A percentile compares a stretch with the other conserved stretches of the same genome.
Conservation (phyloP, 2,329 filamentous ascomycete species). For the Onygenales sp. region DNA sequence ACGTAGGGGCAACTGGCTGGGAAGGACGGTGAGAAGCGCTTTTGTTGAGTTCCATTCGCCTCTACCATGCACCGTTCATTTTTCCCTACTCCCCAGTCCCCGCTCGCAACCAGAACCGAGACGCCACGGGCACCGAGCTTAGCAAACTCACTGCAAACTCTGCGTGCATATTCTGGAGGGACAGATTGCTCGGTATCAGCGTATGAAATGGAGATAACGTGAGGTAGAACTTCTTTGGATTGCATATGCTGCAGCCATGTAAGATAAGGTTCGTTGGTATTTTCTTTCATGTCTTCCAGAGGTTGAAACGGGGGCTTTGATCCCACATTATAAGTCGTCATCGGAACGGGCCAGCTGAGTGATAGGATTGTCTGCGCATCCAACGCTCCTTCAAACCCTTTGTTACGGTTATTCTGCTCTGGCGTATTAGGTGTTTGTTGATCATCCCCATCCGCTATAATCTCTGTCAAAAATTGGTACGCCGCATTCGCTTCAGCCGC, state of each 20-base stretch:
- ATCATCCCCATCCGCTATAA: neutral
- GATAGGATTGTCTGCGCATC: neutral
- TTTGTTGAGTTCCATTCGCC: conserved; percentile 37
- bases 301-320: neutral
- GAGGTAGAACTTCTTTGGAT: conserved; percentile 46
- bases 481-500: neutral
- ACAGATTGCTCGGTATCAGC: conserved; percentile 58
- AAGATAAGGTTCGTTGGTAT: conserved; percentile 55
- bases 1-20: conserved; percentile 53
- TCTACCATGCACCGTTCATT: conserved; percentile 39
- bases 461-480: neutral
- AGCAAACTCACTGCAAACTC: conserved; percentile 53
- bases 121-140: conserved; percentile 58
- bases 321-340: neutral
- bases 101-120: conserved; percentile 54
- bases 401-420: neutral
- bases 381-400: neutral
- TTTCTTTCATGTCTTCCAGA: neutral
- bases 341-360: neutral
- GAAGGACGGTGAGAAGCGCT: conserved; percentile 45
- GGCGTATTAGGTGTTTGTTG: neutral
- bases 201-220: conserved; percentile 59
- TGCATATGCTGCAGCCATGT: conserved; percentile 54
- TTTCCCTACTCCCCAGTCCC: conserved; percentile 51
- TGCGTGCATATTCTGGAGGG: conserved; percentile 49